Evolutionary conservation across 2,329 filamentous ascomycete genomes (phyloP).

Genomic region (Sporothrix brunneoviolacea): DNA sequence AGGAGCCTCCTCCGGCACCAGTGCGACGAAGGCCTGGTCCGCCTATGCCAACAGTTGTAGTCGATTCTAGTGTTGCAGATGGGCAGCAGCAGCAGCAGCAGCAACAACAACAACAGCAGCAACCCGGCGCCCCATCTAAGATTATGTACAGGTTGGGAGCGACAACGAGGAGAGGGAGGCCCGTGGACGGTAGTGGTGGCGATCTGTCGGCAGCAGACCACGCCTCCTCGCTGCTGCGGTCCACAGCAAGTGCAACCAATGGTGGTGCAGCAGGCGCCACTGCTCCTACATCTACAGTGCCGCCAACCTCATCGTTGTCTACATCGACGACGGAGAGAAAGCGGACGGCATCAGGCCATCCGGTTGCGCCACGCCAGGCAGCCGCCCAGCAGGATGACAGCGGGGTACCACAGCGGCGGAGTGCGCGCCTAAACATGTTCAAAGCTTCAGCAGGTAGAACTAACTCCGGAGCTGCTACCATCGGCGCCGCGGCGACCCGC

Average conservation of each 20-base stretch:
- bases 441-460: conserved; percentile 62
- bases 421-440: conserved; percentile 63
- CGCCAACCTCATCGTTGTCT: conserved; percentile 27
- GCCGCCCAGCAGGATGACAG: conserved; percentile 54
- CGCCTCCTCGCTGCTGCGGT: conserved; percentile 31
- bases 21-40: conserved; percentile 47
- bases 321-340: conserved; percentile 61
- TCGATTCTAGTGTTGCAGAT: conserved; percentile 47
- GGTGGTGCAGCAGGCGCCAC: conserved; percentile 1
- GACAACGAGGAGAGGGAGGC: conserved; percentile 33
- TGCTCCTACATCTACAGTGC: neutral
- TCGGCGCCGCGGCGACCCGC: conserved; percentile 56
- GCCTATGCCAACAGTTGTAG: conserved; percentile 36
- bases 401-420: conserved; percentile 59
- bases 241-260: conserved; percentile 13
- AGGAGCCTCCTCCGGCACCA: conserved; percentile 47
- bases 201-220: conserved; percentile 32
- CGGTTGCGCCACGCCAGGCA: conserved; percentile 43
- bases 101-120: conserved; percentile 9
- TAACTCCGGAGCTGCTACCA: conserved; percentile 49
- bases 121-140: conserved; percentile 44
- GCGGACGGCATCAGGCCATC: conserved; percentile 84
- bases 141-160: conserved; percentile 52
- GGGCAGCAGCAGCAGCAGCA: conserved; percentile 17
- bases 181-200: conserved; percentile 29